Base-by-base conservation (phyloP, 768 basidiomycete genomes). In the Boletus fagicola region DNA sequence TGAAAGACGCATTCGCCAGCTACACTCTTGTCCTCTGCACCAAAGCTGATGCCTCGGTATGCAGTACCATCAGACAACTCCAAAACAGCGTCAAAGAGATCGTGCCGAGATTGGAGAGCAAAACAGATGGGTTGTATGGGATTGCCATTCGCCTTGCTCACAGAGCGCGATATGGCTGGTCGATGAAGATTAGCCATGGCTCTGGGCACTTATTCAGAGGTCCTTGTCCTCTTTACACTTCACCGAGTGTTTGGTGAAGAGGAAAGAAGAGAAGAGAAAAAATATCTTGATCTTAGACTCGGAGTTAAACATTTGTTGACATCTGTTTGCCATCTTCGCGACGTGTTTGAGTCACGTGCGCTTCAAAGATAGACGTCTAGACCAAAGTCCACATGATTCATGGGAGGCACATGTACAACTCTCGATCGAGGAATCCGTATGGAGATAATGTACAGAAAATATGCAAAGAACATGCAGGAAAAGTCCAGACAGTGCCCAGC, bases 1-100 rank as follows among this genome's bases (percentile, higher is more conserved):
- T 98, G 96, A 77, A 99, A 99, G 68, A 99, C 97, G 74, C 97
- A 98, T 83, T 99, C 97, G 65, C 97, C 97, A 18, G 96, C 83
- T 33, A 96, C 81, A 68, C 92, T 94, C 75, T 93, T 95, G 46
- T 82, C 84, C 65, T 92, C 83, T 5, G 93, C 94, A 67, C 97
- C 97, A 69, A 99, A 98, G 68, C 90, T 93, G 71, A 90, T 86
- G 36, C 97, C 97, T 55, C 88, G 79, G 67, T 85, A 92, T 1
- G 90, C 87, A 53, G 92, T 84, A 4, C 95, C 96, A 74, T 98
- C 96, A 48, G 82, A 82, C 59, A 99, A 80, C 75, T 98, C 94
- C 57, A 99, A 79, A 47, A 98, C 85, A 0, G 85, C 87, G 51
- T 92, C 88, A 54, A 70, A 64, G 30, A 63, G 54, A 0, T 62